phyloP scores from a whole-genome alignment of 2,329 filamentous ascomycete species.

The Ceratocystis cubensis region DNA sequence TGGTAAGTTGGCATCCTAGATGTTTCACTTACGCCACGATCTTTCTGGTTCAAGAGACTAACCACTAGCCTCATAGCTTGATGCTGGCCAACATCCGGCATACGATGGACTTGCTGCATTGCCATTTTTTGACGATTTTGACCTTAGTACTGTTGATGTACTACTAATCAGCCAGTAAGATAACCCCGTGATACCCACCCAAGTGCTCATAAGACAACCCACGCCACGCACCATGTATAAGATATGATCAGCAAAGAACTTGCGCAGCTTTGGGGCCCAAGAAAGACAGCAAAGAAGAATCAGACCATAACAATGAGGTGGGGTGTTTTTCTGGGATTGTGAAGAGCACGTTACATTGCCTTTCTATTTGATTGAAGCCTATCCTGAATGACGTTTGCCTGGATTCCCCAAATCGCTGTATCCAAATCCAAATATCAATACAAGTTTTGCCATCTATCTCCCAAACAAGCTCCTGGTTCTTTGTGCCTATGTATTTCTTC shows the following conservation, averaged over 20 bases:
- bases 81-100: conserved; percentile 91
- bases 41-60: background rate
- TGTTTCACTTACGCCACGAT: background rate
- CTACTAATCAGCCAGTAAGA: conserved; percentile 99
- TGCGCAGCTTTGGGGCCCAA: background rate
- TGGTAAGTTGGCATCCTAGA: conserved; percentile 45
- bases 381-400: conserved; percentile 10
- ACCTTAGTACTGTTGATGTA: conserved; percentile 91
- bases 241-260: background rate
- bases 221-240: background rate
- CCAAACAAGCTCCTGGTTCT: conserved; percentile 4
- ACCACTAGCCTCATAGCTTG: conserved; percentile 49
- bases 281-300: background rate
- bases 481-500: conserved; percentile 14
- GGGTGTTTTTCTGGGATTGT: conserved; percentile 1
- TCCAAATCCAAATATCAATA: conserved; percentile 18
- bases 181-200: conserved; percentile 20
- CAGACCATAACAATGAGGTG: conserved; percentile 6
- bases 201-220: background rate
- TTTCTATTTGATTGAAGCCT: conserved; percentile 15
- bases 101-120: conserved; percentile 89
- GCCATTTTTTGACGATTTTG: conserved; percentile 97
- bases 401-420: background rate
- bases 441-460: conserved; percentile 11
- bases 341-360: conserved; percentile 5